These are phyloP conservation scores for Colletotrichum tanaceti DNA, from an alignment of 2,329 filamentous ascomycete genomes.

Conservation along the genomic window DNA sequence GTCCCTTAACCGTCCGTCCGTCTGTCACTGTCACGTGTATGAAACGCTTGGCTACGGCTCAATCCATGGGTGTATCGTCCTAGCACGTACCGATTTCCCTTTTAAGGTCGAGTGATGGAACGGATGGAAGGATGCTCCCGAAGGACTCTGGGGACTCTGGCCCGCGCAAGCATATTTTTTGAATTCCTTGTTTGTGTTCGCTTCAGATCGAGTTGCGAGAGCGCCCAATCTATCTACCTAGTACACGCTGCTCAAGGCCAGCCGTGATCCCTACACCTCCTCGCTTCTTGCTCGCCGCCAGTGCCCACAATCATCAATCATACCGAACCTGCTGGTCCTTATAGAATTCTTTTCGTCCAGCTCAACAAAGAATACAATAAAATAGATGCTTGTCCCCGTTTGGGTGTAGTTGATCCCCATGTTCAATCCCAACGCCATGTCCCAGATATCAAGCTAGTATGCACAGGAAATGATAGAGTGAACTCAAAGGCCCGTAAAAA, in stretches of 20 bases:
- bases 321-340: constrained; percentile 36
- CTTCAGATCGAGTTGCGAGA: constrained; percentile 35
- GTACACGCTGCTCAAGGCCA: constrained; percentile 23
- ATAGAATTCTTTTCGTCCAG: constrained; percentile 37
- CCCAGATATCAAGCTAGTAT: constrained; percentile 40
- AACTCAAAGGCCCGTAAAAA: constrained; percentile 19
- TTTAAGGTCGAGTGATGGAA: background rate
- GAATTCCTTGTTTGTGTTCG: constrained; percentile 24
- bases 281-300: constrained; percentile 17
- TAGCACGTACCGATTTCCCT: background rate
- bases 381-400: constrained; percentile 34
- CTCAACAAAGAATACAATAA: constrained; percentile 11
- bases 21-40: background rate
- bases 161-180: background rate
- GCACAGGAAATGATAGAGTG: constrained; percentile 35
- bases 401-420: constrained; percentile 33
- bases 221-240: constrained; percentile 38
- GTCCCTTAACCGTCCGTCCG: background rate
- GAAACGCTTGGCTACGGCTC: constrained; percentile 14
- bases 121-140: too few relatives aligned
- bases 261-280: constrained; percentile 16
- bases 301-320: constrained; percentile 38
- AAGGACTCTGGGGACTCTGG: too few relatives aligned
- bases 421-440: constrained; percentile 33
- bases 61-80: background rate